Evolutionary conservation across 2,329 filamentous ascomycete species (phyloP).

Genomic region (Aspergillus unguis): DNA sequence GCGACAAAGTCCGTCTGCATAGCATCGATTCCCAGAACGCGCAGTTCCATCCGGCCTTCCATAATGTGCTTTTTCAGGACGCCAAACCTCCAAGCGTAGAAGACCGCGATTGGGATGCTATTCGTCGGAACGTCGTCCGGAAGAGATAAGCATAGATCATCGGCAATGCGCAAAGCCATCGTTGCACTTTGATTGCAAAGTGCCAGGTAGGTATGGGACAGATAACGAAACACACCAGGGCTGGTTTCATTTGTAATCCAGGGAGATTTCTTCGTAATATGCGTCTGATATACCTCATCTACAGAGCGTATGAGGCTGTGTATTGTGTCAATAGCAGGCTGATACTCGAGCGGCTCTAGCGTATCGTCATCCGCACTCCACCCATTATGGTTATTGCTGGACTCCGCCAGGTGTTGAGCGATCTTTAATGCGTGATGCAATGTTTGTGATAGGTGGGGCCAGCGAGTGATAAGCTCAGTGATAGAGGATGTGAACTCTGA

Average conservation of each 20-base stretch:
- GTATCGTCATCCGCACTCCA: conserved; percentile 21
- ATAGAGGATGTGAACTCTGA: conserved; percentile 30
- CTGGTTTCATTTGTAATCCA: conserved; percentile 44
- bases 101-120: conserved; percentile 35
- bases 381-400: conserved; percentile 26
- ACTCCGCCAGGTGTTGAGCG: conserved; percentile 30
- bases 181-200: conserved; percentile 30
- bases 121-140: conserved; percentile 27
- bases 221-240: conserved; percentile 32
- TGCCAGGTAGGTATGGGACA: conserved; percentile 31
- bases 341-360: conserved; percentile 17
- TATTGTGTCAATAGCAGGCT: conserved; percentile 19
- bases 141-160: conserved; percentile 35
- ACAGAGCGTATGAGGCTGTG: conserved; percentile 32
- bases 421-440: conserved; percentile 25
- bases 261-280: conserved; percentile 41
- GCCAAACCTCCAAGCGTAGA: conserved; percentile 64
- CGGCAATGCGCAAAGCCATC: conserved; percentile 33
- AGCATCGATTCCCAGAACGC: conserved; percentile 71
- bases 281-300: conserved; percentile 37
- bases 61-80: conserved; percentile 69
- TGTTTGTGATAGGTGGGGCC: conserved; percentile 24
- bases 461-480: conserved; percentile 28
- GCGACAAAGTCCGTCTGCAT: conserved; percentile 69
- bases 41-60: conserved; percentile 86